Conservation (phyloP, 192 early-diverging fungal genomes). For the Glomus cerebriforme region DNA sequence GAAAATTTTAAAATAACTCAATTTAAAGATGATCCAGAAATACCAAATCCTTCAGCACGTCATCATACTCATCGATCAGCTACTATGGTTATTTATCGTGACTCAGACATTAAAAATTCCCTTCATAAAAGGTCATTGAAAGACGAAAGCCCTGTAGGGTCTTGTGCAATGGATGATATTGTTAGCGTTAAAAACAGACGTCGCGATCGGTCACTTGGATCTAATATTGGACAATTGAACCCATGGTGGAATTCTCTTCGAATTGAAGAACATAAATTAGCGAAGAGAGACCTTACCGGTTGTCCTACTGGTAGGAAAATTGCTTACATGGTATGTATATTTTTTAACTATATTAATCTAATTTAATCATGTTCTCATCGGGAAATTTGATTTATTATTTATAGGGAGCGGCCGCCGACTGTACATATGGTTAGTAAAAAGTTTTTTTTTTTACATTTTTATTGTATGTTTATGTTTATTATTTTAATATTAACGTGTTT, state of each 20-base stretch:
- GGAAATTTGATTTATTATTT: not conserved
- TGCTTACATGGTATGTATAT: slow-evolving; percentile 40
- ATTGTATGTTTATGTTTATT: not conserved
- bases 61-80: not conserved
- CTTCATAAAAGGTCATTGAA: not conserved
- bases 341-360: not conserved
- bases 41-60: slow-evolving; percentile 11
- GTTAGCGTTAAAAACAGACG: not conserved
- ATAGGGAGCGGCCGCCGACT: slow-evolving; percentile 77
- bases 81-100: slow-evolving; percentile 27
- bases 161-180: slow-evolving; percentile 1
- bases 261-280: not conserved
- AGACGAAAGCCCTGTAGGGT: not conserved
- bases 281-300: slow-evolving; percentile 28
- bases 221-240: not conserved
- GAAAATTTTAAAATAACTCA: slow-evolving; percentile 3
- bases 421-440: slow-evolving; percentile 53
- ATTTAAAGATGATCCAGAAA: slow-evolving; percentile 18
- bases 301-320: slow-evolving; percentile 42
- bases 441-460: not conserved
- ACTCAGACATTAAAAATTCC: slow-evolving; percentile 12
- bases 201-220: not conserved
- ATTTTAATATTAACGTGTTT: not conserved
- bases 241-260: not conserved
- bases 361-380: not conserved